A percentile compares a stretch with the other conserved stretches of the same genome.
These are phyloP conservation scores for Verticillium nubilum DNA, from an alignment of 2,329 filamentous ascomycete species.

Conservation along the genomic window DNA sequence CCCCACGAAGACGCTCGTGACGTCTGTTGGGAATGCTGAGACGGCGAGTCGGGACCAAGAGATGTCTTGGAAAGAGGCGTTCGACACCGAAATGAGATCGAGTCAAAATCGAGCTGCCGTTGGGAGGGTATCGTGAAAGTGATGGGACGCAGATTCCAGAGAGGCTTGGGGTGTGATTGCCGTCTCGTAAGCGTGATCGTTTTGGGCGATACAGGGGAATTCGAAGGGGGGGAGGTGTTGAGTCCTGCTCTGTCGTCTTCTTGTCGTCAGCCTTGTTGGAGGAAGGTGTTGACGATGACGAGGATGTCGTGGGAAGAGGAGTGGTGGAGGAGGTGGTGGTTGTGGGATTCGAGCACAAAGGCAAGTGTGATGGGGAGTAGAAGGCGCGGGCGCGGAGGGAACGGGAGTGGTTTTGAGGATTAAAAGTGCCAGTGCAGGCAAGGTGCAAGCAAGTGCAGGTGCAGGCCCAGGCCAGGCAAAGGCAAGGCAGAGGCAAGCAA, in stretches of 20 bases:
- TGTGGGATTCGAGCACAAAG: neutral
- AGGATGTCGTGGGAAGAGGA: neutral
- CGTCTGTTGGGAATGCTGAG: neutral
- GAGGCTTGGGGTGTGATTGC: neutral
- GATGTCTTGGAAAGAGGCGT: constrained; percentile 2
- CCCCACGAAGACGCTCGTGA: neutral
- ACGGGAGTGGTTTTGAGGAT: neutral
- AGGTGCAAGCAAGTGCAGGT: too few relatives aligned
- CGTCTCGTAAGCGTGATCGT: neutral
- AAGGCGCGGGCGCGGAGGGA: neutral
- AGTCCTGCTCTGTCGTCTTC: neutral
- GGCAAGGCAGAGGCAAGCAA: neutral
- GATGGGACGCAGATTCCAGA: neutral
- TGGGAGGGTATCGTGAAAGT: neutral
- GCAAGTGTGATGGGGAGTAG: neutral
- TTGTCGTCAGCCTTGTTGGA: neutral
- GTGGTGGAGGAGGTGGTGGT: neutral
- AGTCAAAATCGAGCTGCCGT: neutral
- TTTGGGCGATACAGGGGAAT: neutral
- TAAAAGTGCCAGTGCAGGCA: neutral
- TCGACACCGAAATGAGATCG: neutral
- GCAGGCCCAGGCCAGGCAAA: neutral
- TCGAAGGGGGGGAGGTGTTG: neutral
- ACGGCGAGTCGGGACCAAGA: constrained; percentile 5
- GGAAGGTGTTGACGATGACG: neutral